Evolutionary conservation across 331 rosid genomes (phyloP), one percentile per base, ranked within the genome.

Genomic region (Quercus phellos): DNA sequence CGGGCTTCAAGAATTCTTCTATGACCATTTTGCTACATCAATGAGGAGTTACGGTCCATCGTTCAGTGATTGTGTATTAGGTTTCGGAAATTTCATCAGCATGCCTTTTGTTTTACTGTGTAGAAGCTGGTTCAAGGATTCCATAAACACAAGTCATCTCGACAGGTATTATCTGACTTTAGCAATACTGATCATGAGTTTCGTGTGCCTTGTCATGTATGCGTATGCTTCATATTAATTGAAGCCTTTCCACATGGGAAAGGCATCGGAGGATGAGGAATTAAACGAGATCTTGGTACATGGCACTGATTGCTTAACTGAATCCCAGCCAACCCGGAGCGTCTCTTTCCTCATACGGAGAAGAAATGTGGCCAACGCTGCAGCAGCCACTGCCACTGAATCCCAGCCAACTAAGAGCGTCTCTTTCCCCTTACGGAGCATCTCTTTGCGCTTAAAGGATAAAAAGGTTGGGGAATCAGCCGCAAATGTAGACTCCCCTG

Each of bases 221-320:
- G 11, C 0, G 50, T 0, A 42, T 9, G 11, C 50, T 0, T 42
- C 50, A 42, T 0, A 0, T 0, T 32, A 2, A 42, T 0, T 9
- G 0, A 1, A 0, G 50, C 0, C 2, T 1, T 0, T 9, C 50
- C 12, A 8, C 3, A 9, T 1, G 12, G 50, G 12, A 42, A 9
- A 0, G 1, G 0, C 12, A 42, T 42, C 12, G 0, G 0, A 8
- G 0, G 50, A 42, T 4, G 50, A 6, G 12, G 50, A 8, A 42
- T 42, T 0, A 42, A 9, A 6, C 50, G 2, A n/a, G n/a, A n/a
- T n/a, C n/a, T n/a, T n/a, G n/a, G n/a, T n/a, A n/a, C n/a, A n/a
- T n/a, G n/a, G n/a, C n/a, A n/a, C n/a, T n/a, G n/a, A n/a, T n/a
- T n/a, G n/a, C n/a, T n/a, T n/a, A n/a, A n/a, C n/a, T n/a, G n/a